A percentile compares a stretch with the other conserved stretches of the same genome.
Evolutionary conservation across 2,329 filamentous ascomycete species (phyloP).

Genomic region (Penicillium polonicum): DNA sequence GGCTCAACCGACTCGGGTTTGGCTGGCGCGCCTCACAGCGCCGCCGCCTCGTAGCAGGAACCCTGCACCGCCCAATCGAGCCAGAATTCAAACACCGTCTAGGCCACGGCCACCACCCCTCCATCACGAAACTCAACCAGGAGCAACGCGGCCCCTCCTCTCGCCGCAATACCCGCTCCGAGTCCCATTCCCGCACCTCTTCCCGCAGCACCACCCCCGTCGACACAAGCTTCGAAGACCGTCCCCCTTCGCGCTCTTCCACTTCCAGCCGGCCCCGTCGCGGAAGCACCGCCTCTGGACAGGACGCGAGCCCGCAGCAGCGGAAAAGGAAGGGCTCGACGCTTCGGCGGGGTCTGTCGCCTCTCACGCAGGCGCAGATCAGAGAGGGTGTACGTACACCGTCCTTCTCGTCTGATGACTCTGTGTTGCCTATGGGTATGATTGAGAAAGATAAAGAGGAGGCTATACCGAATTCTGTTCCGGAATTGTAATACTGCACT

Average conservation of each 20-base stretch:
- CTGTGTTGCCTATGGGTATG: constrained; percentile 25
- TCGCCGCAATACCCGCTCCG: constrained; percentile 38
- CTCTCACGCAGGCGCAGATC: constrained; percentile 40
- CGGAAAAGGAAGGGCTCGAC: constrained; percentile 34
- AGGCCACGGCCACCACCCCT: constrained; percentile 30
- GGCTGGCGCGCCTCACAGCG: constrained; percentile 40
- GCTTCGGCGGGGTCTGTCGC: constrained; percentile 33
- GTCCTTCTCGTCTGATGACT: constrained; percentile 40
- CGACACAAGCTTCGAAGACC: constrained; percentile 36
- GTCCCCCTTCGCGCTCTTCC: constrained; percentile 36
- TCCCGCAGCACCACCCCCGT: constrained; percentile 45
- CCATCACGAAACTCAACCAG: constrained; percentile 28
- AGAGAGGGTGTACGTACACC: constrained; percentile 35
- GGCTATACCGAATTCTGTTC: constrained; percentile 18
- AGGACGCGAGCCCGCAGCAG: constrained; percentile 29
- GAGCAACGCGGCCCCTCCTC: constrained; percentile 30
- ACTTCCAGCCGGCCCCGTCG: constrained; percentile 35
- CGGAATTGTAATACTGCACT: constrained; percentile 26
- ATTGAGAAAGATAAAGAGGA: constrained; percentile 29
- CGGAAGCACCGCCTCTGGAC: constrained; percentile 34
- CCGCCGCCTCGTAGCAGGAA: constrained; percentile 31
- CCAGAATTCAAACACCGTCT: constrained; percentile 28
- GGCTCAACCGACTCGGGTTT: constrained; percentile 81
- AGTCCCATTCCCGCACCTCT: constrained; percentile 42
- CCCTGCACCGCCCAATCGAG: constrained; percentile 28